A percentile compares a stretch with the other conserved stretches of the same genome.
These are phyloP conservation scores for Larix sibirica DNA, from an alignment of 83 land plant genomes.

Conservation along the genomic window DNA sequence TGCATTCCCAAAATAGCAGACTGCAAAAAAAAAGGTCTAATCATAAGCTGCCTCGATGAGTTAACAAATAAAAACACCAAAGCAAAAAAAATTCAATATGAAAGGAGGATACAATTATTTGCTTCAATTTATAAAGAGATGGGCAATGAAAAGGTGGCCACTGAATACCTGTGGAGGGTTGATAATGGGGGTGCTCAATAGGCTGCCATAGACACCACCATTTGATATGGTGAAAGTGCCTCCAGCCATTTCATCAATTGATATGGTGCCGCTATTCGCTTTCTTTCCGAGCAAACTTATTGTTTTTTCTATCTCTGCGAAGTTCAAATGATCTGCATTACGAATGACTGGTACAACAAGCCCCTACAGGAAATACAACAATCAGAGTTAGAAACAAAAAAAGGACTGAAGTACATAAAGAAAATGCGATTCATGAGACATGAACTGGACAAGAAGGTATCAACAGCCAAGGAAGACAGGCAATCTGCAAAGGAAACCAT, in stretches of 20 bases:
- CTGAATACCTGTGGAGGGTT: conserved; percentile 92
- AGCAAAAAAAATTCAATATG: not conserved
- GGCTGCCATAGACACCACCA: conserved; percentile 99
- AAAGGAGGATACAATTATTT: not conserved
- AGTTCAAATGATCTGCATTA: conserved; percentile 82
- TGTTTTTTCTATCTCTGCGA: conserved; percentile 91
- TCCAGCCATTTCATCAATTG: conserved; percentile 99
- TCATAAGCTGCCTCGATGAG: no score
- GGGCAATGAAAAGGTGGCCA: not conserved
- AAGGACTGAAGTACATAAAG: not conserved
- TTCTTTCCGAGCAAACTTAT: conserved; percentile 88
- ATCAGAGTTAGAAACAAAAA: not conserved
- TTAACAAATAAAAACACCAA: not conserved
- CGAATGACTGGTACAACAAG: conserved; percentile 97
- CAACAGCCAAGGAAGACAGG: no score
- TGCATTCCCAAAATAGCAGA: conserved; percentile 99
- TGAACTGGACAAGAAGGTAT: no score
- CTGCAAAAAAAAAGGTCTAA: conserved; percentile 43
- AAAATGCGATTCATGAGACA: no score
- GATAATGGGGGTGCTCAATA: conserved; percentile 95
- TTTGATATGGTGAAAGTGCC: conserved; percentile 97
- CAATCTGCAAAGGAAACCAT: no score
- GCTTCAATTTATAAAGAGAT: not conserved
- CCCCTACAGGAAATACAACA: conserved; percentile 42
- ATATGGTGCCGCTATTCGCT: conserved; percentile 88